phyloP scores from a whole-genome alignment of 495 filamentous ascomycete genomes.

The Aspergillus egyptiacus region DNA sequence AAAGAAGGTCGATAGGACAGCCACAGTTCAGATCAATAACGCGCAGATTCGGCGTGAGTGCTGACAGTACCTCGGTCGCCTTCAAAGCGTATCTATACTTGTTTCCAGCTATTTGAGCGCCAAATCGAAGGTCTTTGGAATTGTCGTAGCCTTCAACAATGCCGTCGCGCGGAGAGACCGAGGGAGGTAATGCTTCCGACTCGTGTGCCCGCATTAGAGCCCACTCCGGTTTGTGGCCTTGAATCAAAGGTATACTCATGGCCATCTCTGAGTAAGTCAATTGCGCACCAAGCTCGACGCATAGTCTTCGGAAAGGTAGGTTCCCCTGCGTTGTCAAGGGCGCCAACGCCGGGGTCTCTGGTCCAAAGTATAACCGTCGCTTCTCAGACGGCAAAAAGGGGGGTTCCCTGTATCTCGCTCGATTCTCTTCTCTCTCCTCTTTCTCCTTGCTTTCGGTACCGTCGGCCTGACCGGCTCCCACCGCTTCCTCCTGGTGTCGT shows the following conservation, averaged over 20 bases:
- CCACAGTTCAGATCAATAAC: slow-evolving; percentile 94
- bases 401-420: slow-evolving; percentile 74
- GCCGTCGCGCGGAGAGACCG: slow-evolving; percentile 35
- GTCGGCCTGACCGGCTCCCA: slow-evolving; percentile 15
- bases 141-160: slow-evolving; percentile 72
- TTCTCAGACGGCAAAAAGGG: slow-evolving; percentile 90
- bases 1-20: slow-evolving; percentile 92
- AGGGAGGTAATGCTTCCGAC: slow-evolving; percentile 65
- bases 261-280: slow-evolving; percentile 99
- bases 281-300: slow-evolving; percentile 80
- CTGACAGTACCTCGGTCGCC: slow-evolving; percentile 71
- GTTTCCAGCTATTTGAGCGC: slow-evolving; percentile 84
- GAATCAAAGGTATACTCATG: slow-evolving; percentile 82
- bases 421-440: slow-evolving; percentile 54
- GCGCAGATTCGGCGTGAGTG: slow-evolving; percentile 70
- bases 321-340: slow-evolving; percentile 95
- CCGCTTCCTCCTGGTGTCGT: slow-evolving; percentile 17
- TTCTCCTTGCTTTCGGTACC: slow-evolving; percentile 30
- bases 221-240: slow-evolving; percentile 89
- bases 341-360: slow-evolving; percentile 85
- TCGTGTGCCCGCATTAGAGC: slow-evolving; percentile 86
- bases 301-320: slow-evolving; percentile 90
- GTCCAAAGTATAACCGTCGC: slow-evolving; percentile 83
- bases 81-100: slow-evolving; percentile 85
- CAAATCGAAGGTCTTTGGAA: slow-evolving; percentile 76